phyloP scores from a whole-genome alignment of 345 rosid species.

The Populus davidiana region DNA sequence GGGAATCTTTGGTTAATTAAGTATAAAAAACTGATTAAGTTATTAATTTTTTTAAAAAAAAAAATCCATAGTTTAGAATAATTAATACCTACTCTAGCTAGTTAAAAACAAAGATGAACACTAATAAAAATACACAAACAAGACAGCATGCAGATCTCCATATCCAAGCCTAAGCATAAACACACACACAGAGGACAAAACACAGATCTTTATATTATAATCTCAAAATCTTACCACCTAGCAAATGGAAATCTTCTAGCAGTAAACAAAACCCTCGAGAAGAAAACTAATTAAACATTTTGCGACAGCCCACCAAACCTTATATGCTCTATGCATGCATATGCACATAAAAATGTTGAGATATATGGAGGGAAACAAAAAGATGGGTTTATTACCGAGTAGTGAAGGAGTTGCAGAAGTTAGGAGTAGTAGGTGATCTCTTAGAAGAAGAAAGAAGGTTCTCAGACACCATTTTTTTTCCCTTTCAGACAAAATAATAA shows the following conservation, averaged over 20 bases:
- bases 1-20: too few species aligned
- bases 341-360: background rate
- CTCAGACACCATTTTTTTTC: slow-evolving; percentile 27
- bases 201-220: background rate
- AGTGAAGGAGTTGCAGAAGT: slow-evolving; percentile 43
- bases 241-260: too few species aligned
- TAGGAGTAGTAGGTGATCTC: slow-evolving; percentile 34
- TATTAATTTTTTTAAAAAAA: background rate
- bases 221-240: background rate
- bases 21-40: background rate
- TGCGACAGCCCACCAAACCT: background rate
- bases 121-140: background rate
- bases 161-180: too few species aligned
- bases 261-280: too few species aligned
- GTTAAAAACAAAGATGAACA: too few species aligned
- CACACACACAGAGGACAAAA: too few species aligned
- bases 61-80: background rate
- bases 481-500: background rate
- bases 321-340: background rate
- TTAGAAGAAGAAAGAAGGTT: slow-evolving; percentile 24
- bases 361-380: background rate
- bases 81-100: background rate
- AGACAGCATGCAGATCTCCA: background rate
- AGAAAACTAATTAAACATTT: background rate
- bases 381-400: slow-evolving; percentile 41